phyloP scores from a whole-genome alignment of 2,329 filamentous ascomycete species.

The Alternaria ethzedia region DNA sequence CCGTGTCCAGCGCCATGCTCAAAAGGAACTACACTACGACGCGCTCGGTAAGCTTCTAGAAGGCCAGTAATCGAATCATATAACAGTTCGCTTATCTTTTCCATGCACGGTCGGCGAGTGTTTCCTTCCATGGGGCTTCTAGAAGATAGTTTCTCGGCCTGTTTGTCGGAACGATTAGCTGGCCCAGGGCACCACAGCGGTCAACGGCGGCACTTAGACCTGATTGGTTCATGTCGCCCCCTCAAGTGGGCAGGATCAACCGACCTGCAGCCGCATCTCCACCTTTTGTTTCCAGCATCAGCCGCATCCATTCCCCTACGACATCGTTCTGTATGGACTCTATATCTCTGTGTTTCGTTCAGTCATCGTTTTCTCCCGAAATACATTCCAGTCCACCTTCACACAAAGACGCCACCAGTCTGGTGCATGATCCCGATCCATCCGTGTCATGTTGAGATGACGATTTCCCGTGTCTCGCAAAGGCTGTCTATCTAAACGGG shows the following conservation, averaged over 20 bases:
- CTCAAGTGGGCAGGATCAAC: slow-evolving; percentile 25
- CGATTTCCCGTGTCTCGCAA: slow-evolving; percentile 22
- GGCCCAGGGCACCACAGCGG: neutral
- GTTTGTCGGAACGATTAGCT: slow-evolving; percentile 1
- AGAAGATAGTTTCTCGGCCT: slow-evolving; percentile 3
- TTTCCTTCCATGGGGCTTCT: slow-evolving; percentile 12
- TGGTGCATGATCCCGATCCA: slow-evolving; percentile 8
- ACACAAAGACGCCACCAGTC: slow-evolving; percentile 7
- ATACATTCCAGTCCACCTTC: slow-evolving; percentile 11
- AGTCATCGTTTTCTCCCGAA: slow-evolving; percentile 14
- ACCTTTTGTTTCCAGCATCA: slow-evolving; percentile 37
- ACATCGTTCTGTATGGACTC: slow-evolving; percentile 15
- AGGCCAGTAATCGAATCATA: slow-evolving; percentile 2
- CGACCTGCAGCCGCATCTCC: slow-evolving; percentile 38
- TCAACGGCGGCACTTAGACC: neutral
- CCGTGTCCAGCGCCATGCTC: neutral
- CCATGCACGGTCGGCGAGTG: neutral
- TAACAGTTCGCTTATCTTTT: neutral
- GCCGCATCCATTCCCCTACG: slow-evolving; percentile 25
- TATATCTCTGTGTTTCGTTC: slow-evolving; percentile 9
- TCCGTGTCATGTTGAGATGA: slow-evolving; percentile 31
- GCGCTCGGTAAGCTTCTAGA: neutral
- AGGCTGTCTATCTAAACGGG: slow-evolving; percentile 20
- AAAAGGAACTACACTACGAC: neutral
- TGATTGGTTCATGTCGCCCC: slow-evolving; percentile 16